Conservation (phyloP, 192 early-diverging fungal species). For the Umbelopsis ramanniana region DNA sequence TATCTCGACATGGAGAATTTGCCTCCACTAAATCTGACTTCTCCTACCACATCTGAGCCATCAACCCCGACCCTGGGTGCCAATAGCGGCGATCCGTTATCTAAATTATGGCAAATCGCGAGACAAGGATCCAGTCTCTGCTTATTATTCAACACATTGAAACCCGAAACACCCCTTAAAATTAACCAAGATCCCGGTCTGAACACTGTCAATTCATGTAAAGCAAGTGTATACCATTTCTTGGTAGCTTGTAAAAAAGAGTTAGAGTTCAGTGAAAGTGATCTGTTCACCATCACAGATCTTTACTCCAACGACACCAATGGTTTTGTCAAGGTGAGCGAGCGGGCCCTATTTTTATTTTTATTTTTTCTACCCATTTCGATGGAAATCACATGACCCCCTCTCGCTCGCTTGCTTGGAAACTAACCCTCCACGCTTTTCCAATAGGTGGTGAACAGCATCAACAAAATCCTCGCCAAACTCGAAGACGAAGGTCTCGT, state of each 20-base stretch:
- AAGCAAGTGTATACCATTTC: conserved; percentile 87
- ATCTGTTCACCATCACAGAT: conserved; percentile 84
- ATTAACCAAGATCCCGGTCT: conserved; percentile 57
- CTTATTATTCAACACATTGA: conserved; percentile 72
- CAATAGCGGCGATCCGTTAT: conserved; percentile 61
- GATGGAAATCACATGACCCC: not conserved
- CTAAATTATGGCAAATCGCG: conserved; percentile 74
- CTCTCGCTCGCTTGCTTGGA: no score
- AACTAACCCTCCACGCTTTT: conserved; percentile 24
- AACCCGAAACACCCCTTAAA: conserved; percentile 63
- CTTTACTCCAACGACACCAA: conserved; percentile 95
- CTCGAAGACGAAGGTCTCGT: conserved; percentile 73
- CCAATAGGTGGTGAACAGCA: conserved; percentile 80
- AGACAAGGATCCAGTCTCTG: conserved; percentile 72
- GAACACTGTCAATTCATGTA: conserved; percentile 68
- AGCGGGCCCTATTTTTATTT: not conserved
- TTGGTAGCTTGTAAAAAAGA: conserved; percentile 85
- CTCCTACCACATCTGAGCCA: conserved; percentile 34
- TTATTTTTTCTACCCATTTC: not conserved
- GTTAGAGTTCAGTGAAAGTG: conserved; percentile 73
- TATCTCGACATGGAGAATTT: conserved; percentile 56
- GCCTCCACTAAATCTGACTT: conserved; percentile 44
- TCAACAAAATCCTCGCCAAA: conserved; percentile 75
- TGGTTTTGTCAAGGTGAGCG: conserved; percentile 88
- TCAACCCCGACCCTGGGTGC: conserved; percentile 24